These are phyloP conservation scores for Exophiala viscosa DNA, from an alignment of 2,329 filamentous ascomycete species.

Conservation along the genomic window DNA sequence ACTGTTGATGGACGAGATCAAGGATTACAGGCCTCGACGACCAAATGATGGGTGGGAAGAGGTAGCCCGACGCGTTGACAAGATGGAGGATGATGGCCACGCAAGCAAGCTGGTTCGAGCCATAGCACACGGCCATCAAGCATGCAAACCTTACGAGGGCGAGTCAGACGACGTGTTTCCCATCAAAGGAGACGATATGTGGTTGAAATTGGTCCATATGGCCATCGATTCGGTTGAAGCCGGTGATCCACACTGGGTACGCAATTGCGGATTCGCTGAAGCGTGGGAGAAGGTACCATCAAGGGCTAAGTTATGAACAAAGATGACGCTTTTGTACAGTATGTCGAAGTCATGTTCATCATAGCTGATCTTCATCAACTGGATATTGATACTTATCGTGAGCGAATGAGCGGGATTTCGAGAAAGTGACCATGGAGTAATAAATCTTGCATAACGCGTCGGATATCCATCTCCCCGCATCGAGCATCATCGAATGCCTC, in stretches of 20 bases:
- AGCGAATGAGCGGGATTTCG: no score
- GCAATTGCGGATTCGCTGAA: slow-evolving; percentile 41
- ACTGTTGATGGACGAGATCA: slow-evolving; percentile 58
- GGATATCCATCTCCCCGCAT: background rate
- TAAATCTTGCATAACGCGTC: no score
- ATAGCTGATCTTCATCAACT: no score
- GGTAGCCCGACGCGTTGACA: slow-evolving; percentile 45
- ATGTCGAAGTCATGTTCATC: no score
- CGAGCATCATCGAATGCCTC: background rate
- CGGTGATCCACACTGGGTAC: slow-evolving; percentile 34
- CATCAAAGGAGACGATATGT: slow-evolving; percentile 40
- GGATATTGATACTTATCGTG: no score
- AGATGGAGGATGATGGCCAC: slow-evolving; percentile 71
- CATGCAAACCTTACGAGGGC: slow-evolving; percentile 36
- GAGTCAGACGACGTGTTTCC: slow-evolving; percentile 32
- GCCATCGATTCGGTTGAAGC: slow-evolving; percentile 34
- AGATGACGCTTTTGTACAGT: no score
- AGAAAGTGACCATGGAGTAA: no score
- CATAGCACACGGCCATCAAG: slow-evolving; percentile 61
- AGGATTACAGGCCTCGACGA: slow-evolving; percentile 55
- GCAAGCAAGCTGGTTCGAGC: slow-evolving; percentile 70
- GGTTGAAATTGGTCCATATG: slow-evolving; percentile 46
- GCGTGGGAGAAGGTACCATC: slow-evolving; percentile 36
- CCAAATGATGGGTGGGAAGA: slow-evolving; percentile 39
- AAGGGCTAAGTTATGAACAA: slow-evolving; percentile 22